Evolutionary conservation across 768 basidiomycete genomes (phyloP).

Genomic region (Mycena alexandri): DNA sequence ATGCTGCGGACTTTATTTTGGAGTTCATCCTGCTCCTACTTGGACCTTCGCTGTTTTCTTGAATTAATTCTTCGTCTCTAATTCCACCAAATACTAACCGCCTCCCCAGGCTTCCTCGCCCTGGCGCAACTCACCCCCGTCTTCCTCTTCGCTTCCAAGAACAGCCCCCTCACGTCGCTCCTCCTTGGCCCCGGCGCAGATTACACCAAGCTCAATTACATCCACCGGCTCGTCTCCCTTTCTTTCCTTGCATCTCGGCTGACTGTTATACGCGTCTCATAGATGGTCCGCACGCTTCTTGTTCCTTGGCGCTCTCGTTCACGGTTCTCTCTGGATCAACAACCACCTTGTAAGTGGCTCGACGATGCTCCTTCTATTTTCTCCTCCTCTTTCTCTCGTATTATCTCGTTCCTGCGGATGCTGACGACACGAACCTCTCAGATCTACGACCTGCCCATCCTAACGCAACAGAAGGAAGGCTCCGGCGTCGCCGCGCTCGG

Average conservation of each 20-base stretch:
- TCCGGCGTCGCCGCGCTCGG: slow-evolving; percentile 80
- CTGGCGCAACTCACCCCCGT: slow-evolving; percentile 60
- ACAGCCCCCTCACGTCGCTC: slow-evolving; percentile 63
- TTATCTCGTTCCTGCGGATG: too few species aligned
- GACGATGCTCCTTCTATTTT: too few species aligned
- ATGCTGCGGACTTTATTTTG: too few species aligned
- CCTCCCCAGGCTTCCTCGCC: slow-evolving; percentile 56
- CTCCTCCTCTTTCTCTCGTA: too few species aligned
- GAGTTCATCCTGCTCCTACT: too few species aligned
- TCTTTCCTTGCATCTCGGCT: too few species aligned
- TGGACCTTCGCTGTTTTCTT: too few species aligned
- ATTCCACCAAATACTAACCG: too few species aligned
- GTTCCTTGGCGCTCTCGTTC: neutral
- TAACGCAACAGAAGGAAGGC: slow-evolving; percentile 80
- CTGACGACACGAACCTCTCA: too few species aligned
- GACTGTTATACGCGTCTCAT: too few species aligned
- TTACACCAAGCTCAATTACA: slow-evolving; percentile 77
- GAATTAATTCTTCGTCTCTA: too few species aligned
- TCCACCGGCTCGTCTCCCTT: neutral
- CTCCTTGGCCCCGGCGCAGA: slow-evolving; percentile 71
- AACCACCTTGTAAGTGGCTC: neutral
- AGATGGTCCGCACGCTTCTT: too few species aligned
- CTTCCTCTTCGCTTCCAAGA: slow-evolving; percentile 65
- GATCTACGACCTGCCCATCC: slow-evolving; percentile 56
- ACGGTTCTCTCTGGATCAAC: neutral